Evolutionary conservation across 2,329 filamentous ascomycete species (phyloP).

Genomic region (Botrytis cinerea): DNA sequence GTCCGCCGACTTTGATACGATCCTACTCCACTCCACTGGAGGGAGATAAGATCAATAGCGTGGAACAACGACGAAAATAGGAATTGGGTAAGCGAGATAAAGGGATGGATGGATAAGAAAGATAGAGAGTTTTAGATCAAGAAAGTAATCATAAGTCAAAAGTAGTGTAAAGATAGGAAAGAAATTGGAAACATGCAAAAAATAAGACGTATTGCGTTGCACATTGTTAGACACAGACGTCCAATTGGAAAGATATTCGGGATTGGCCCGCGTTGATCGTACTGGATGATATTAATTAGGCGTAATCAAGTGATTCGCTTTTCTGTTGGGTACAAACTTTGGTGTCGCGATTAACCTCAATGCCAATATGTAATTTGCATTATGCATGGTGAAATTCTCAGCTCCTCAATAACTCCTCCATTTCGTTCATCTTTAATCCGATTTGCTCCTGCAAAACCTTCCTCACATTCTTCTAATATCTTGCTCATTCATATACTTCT

Average conservation of each 20-base stretch:
- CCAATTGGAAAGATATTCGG: slow-evolving; percentile 10
- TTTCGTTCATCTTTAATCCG: slow-evolving; percentile 12
- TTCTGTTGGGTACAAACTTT: slow-evolving; percentile 23
- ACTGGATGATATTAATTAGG: slow-evolving; percentile 21
- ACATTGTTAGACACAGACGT: slow-evolving; percentile 1
- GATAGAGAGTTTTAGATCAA: slow-evolving; percentile 7
- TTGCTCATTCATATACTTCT: slow-evolving; percentile 83
- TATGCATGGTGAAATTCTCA: slow-evolving; percentile 16
- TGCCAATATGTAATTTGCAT: slow-evolving; percentile 20
- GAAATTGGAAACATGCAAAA: background rate
- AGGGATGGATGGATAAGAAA: slow-evolving; percentile 1
- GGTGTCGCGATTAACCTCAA: slow-evolving; percentile 15
- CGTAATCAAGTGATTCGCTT: slow-evolving; percentile 24
- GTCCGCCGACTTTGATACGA: slow-evolving; percentile 14
- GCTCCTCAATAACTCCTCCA: slow-evolving; percentile 17
- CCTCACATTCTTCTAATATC: slow-evolving; percentile 79
- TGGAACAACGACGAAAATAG: slow-evolving; percentile 1
- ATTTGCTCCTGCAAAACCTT: background rate
- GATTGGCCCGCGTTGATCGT: slow-evolving; percentile 8
- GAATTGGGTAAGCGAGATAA: slow-evolving; percentile 15
- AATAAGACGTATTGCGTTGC: background rate
- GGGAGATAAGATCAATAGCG: slow-evolving; percentile 20
- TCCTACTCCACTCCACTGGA: slow-evolving; percentile 10
- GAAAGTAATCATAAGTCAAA: slow-evolving; percentile 11
- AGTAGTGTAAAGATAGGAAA: background rate